Conservation (phyloP, 441 rosid species). For the Croton laevigatus region DNA sequence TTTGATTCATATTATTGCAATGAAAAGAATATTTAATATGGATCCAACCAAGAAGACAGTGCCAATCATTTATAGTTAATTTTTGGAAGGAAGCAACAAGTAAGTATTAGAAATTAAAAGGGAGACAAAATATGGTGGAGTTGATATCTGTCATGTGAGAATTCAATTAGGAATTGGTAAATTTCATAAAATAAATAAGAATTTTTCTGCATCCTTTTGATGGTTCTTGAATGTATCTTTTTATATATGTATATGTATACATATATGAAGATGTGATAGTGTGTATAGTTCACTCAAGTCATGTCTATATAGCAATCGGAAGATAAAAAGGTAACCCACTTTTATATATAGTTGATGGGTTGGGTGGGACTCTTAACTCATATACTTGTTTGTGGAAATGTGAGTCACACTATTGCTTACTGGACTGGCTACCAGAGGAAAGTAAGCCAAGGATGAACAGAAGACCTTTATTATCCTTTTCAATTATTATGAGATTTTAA, state of each 20-base stretch:
- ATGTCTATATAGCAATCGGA: conserved; percentile 17
- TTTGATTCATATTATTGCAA: neutral
- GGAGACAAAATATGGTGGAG: conserved; percentile 39
- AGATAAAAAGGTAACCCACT: conserved; percentile 19
- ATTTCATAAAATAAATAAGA: conserved; percentile 1
- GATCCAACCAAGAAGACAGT: conserved; percentile 21
- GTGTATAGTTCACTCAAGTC: conserved; percentile 8
- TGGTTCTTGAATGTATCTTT: neutral
- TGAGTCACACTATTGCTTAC: conserved; percentile 18
- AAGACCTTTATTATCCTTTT: conserved; percentile 9
- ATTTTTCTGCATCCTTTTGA: conserved; percentile 16
- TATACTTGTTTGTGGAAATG: conserved; percentile 20
- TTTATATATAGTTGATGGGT: conserved; percentile 22
- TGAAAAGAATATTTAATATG: conserved; percentile 1
- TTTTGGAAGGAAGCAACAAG: conserved; percentile 28
- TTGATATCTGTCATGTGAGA: conserved; percentile 22
- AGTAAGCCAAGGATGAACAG: too few relatives aligned
- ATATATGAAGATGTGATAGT: too few relatives aligned
- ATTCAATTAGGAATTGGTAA: neutral
- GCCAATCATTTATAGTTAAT: conserved; percentile 22
- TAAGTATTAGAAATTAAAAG: conserved; percentile 12
- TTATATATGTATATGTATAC: too few relatives aligned
- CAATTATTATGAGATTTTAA: conserved; percentile 3
- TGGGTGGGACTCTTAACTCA: conserved; percentile 31
- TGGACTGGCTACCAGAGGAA: conserved; percentile 13